A percentile compares a stretch with the other conserved stretches of the same genome.
Conservation (phyloP, 805 yeast genomes). For the Monosporozyma aerobia region DNA sequence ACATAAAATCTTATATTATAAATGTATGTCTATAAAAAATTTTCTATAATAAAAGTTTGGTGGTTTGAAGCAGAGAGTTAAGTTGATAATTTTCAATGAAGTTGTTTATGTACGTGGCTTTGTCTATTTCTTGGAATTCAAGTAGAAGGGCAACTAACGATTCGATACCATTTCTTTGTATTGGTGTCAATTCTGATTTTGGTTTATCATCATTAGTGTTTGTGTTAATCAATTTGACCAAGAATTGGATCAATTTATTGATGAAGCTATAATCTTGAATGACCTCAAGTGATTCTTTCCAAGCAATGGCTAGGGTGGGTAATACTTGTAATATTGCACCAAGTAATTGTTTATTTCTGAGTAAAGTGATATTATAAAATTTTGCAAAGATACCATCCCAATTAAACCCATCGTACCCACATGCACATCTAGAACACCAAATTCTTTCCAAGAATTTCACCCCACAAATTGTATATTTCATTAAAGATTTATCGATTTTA, state of each 20-base stretch:
- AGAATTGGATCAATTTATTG: slow-evolving; percentile 10
- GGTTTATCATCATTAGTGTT: not conserved
- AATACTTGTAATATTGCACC: slow-evolving; percentile 32
- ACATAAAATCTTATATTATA: not conserved
- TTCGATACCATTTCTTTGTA: slow-evolving; percentile 10
- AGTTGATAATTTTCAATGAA: not conserved
- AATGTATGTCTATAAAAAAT: not conserved
- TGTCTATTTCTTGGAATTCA: slow-evolving; percentile 8
- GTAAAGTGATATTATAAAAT: slow-evolving; percentile 5
- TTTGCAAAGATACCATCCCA: slow-evolving; percentile 8
- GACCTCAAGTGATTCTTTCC: not conserved
- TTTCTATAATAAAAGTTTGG: not conserved
- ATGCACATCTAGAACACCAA: slow-evolving; percentile 6
- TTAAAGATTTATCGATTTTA: slow-evolving; percentile 26
- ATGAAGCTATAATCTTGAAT: slow-evolving; percentile 4
- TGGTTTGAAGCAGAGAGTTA: not conserved
- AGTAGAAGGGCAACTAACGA: slow-evolving; percentile 16
- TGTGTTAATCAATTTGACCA: slow-evolving; percentile 2
- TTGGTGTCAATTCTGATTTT: not conserved
- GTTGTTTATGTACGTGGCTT: not conserved
- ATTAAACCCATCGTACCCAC: slow-evolving; percentile 3
- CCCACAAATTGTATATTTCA: slow-evolving; percentile 18
- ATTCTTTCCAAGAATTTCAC: slow-evolving; percentile 7
- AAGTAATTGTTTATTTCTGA: slow-evolving; percentile 1
- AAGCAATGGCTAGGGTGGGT: slow-evolving; percentile 28